Evolutionary conservation across 257 asterid species (phyloP), one percentile per base, ranked within the genome.

Genomic region (Petunia secreta): DNA sequence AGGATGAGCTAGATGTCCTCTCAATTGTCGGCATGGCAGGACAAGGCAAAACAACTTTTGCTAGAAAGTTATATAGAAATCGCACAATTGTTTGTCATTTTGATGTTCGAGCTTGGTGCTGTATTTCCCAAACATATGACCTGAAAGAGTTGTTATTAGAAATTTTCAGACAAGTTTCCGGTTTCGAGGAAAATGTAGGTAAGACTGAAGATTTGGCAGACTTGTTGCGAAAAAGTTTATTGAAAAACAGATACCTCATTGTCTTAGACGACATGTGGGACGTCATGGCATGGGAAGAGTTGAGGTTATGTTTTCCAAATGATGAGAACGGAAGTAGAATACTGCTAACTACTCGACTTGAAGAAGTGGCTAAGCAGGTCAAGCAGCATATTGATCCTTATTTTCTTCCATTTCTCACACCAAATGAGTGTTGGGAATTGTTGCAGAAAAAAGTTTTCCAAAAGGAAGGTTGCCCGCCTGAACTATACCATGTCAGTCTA

Each of bases 261-360:
- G 55, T 50, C 55, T 50, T 50, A 50, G 55, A 50, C 10, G 55
- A 50, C 10, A 50, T 50, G 55, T 50, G 55, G 55, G 55, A 50
- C 8, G 55, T 50, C 10, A 25, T 13, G 37, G 78, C 78, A 50
- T 74, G 78, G 78, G 38, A 74, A 6, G 44, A 34, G 9, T 54
- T 74, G 7, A 52, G 11, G 7, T 44, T 50, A 54, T 50, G 39
- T 46, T 74, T 74, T 50, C 78, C 78, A 16, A 14, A 25, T 15
- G 57, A 53, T 8, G 46, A 74, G 40, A 50, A 2, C 5, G 78
- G 78, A 74, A 74, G 78, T 25, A 25, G 78, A 74, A 52, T 74
- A 2, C 40, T 74, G 1, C 36, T 74, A 10, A 74, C 78, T 48
- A 52, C 60, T 46, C 57, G 78, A 25, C 38, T 4, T 16, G 43